phyloP scores from a whole-genome alignment of 2,329 filamentous ascomycete genomes.

The Trichoderma citrinoviride region DNA sequence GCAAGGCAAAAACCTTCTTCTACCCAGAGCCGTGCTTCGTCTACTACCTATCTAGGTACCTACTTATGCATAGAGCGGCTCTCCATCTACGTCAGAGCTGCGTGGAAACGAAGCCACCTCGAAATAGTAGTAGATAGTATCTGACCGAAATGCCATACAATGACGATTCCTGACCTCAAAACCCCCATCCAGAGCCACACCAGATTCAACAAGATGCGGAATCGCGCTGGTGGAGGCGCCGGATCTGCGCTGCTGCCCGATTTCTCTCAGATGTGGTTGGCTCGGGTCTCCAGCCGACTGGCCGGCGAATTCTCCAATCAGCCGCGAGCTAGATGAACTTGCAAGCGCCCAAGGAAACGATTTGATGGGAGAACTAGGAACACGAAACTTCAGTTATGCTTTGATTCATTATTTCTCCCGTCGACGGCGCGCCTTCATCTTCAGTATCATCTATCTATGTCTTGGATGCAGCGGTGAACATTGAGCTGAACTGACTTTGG shows the following conservation, averaged over 20 bases:
- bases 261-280: slow-evolving; percentile 17
- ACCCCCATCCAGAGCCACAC: not conserved
- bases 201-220: not conserved
- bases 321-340: not conserved
- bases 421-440: not conserved
- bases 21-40: no score
- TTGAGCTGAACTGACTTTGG: no score
- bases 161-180: not conserved
- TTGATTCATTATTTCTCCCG: not conserved
- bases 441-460: no score
- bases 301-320: slow-evolving; percentile 4
- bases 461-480: no score
- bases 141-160: not conserved
- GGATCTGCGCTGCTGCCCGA: slow-evolving; percentile 8
- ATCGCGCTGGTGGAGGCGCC: slow-evolving; percentile 10
- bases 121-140: no score
- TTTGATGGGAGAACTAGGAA: no score
- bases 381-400: no score
- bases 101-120: no score
- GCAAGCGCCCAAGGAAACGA: slow-evolving; percentile 5
- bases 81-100: not conserved
- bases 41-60: no score
- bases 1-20: no score
- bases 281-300: slow-evolving; percentile 14
- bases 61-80: no score